Evolutionary conservation across 2,329 filamentous ascomycete genomes (phyloP).

Genomic region (Elsinoe fawcettii): DNA sequence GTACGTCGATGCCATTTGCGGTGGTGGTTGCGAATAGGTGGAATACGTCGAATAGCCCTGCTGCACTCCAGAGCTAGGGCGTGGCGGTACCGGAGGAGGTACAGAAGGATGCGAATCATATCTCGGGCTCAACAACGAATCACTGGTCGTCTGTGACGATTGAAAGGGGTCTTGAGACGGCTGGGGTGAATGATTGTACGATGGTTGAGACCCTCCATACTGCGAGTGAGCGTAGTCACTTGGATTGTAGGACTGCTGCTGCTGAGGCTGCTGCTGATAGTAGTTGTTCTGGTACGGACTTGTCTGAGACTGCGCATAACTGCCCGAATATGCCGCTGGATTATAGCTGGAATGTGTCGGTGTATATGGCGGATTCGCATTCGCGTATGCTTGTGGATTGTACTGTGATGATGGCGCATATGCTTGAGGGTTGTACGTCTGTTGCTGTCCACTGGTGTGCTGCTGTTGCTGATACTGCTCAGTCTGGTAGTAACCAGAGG

Average conservation of each 20-base stretch:
- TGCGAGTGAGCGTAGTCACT: slow-evolving; percentile 13
- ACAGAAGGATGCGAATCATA: slow-evolving; percentile 17
- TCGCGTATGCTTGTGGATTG: slow-evolving; percentile 60
- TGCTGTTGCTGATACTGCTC: slow-evolving; percentile 10
- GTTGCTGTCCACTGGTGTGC: slow-evolving; percentile 18
- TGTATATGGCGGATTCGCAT: slow-evolving; percentile 26
- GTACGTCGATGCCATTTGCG: slow-evolving; percentile 20
- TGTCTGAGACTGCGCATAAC: slow-evolving; percentile 16
- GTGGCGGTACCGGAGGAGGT: slow-evolving; percentile 22
- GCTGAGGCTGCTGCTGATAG: slow-evolving; percentile 19
- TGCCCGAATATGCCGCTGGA: slow-evolving; percentile 23
- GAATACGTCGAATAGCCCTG: slow-evolving; percentile 16
- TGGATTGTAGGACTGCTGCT: slow-evolving; percentile 25
- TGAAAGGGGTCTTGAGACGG: slow-evolving; percentile 7
- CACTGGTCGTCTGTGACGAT: background rate
- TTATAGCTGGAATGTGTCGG: slow-evolving; percentile 18
- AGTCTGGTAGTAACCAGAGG: slow-evolving; percentile 12
- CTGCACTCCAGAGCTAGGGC: slow-evolving; percentile 14
- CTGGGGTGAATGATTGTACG: slow-evolving; percentile 17
- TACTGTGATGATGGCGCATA: slow-evolving; percentile 53
- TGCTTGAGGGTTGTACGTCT: slow-evolving; percentile 55
- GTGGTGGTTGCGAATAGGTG: slow-evolving; percentile 16
- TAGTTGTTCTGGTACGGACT: slow-evolving; percentile 5
- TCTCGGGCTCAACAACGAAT: slow-evolving; percentile 20
- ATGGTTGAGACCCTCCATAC: slow-evolving; percentile 18